A percentile compares a stretch with the other conserved stretches of the same genome.
These are phyloP conservation scores for Lepidium didymum DNA, from an alignment of 345 rosid genomes.

Conservation along the genomic window DNA sequence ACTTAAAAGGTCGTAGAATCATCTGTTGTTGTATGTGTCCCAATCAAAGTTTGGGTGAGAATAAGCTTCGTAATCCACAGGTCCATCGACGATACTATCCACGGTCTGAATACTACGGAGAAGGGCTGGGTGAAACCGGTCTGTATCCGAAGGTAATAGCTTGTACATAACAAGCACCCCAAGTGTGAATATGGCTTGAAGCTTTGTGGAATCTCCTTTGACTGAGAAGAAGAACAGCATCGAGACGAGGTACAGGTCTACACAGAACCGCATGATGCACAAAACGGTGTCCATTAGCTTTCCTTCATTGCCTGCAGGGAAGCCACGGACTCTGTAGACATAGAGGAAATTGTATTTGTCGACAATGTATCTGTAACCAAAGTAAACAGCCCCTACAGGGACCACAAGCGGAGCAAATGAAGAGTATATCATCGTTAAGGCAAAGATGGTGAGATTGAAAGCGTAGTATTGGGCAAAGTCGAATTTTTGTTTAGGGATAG, in stretches of 20 bases:
- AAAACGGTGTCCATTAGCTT: constrained; percentile 93
- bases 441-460: constrained; percentile 87
- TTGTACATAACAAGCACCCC: constrained; percentile 80
- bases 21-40: constrained; percentile 50
- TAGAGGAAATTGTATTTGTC: constrained; percentile 96
- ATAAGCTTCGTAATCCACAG: constrained; percentile 82
- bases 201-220: constrained; percentile 87
- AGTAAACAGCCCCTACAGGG: constrained; percentile 88
- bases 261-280: constrained; percentile 75
- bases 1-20: background rate
- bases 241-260: constrained; percentile 73
- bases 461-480: constrained; percentile 98
- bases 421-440: constrained; percentile 87
- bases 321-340: constrained; percentile 86
- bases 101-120: constrained; percentile 68
- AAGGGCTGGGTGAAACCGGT: constrained; percentile 57
- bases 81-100: constrained; percentile 71
- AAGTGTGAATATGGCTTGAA: constrained; percentile 93
- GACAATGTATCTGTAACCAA: constrained; percentile 90
- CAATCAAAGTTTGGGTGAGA: constrained; percentile 90
- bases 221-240: constrained; percentile 90
- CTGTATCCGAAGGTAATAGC: constrained; percentile 69
- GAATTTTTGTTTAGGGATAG: constrained; percentile 87
- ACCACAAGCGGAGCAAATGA: constrained; percentile 89
- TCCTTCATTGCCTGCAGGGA: constrained; percentile 97